Evolutionary conservation across 306 rosid genomes (phyloP), one percentile per base, ranked within the genome.

Genomic region (Begonia peltatifolia): DNA sequence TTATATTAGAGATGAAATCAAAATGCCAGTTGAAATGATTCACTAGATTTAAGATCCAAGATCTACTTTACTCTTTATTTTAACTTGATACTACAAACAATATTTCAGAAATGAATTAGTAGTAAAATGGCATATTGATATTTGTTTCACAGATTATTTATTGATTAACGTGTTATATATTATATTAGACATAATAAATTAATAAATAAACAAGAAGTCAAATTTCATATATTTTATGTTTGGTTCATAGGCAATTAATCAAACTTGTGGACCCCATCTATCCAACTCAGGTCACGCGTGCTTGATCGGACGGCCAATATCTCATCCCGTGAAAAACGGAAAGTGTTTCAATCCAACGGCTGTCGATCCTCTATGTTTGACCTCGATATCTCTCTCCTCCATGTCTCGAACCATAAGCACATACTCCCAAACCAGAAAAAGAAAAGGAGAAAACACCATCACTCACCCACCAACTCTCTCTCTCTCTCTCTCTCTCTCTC

Each of bases 281-380:
- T 60, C 60, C 50, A 64, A 30, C 3, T 62, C 60, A 71, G 42
- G 23, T 53, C 96, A 84, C 97, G 95, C 97, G 95, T 79, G 97
- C 85, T 66, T 47, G 48, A 89, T 84, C 95, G 59, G 38, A 82
- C 85, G 97, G 83, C 46, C 55, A 11, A 3, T 20, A 50, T 70
- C 60, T 16, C 66, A 55, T 63, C 87, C 85, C 85, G 88, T 61
- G 56, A 72, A 68, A 64, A 59, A 72, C 95, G 87, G 87, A 84
- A 66, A 61, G 73, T 90, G 74, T 78, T 82, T 72, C 41, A 10
- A 89, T 89, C 95, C 75, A 70, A 89, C 90, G 95, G 84, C 67
- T 76, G 68, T n/a, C 61, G 41, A 47, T 62, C 60, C 51, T 63
- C 82, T 63, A 54, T 36, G 62, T 75, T 77, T 74, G 82, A 77